Conservation (phyloP, 2,329 filamentous ascomycete genomes). For the Leptographium lundbergii region DNA sequence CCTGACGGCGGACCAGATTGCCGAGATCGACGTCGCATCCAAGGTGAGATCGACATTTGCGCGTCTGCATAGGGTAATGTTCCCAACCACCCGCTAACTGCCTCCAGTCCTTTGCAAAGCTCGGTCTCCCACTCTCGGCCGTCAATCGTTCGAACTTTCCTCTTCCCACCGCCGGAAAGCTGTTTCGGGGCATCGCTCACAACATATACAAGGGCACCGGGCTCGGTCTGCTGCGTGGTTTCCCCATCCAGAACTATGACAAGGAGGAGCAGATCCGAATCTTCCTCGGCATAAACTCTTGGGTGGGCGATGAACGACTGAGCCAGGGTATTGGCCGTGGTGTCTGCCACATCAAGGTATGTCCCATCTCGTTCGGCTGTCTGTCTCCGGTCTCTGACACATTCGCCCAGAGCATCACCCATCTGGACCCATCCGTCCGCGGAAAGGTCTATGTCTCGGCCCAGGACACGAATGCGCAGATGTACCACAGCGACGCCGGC, state of each 20-base stretch:
- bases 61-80: background rate
- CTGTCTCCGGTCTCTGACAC: background rate
- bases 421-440: background rate
- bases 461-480: background rate
- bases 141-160: background rate
- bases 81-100: background rate
- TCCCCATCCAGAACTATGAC: conserved; percentile 1
- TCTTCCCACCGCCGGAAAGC: background rate
- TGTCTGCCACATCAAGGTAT: background rate
- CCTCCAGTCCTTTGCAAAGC: background rate
- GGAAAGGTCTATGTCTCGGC: background rate
- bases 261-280: background rate
- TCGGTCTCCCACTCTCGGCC: background rate
- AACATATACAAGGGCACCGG: background rate
- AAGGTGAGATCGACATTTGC: background rate
- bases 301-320: background rate
- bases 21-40: background rate
- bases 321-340: background rate
- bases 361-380: background rate
- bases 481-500: conserved; percentile 1
- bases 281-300: background rate
- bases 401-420: background rate
- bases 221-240: background rate
- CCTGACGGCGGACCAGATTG: background rate
- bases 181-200: background rate